phyloP scores from a whole-genome alignment of 2,329 filamentous ascomycete genomes.

The Venturia pyrina region DNA sequence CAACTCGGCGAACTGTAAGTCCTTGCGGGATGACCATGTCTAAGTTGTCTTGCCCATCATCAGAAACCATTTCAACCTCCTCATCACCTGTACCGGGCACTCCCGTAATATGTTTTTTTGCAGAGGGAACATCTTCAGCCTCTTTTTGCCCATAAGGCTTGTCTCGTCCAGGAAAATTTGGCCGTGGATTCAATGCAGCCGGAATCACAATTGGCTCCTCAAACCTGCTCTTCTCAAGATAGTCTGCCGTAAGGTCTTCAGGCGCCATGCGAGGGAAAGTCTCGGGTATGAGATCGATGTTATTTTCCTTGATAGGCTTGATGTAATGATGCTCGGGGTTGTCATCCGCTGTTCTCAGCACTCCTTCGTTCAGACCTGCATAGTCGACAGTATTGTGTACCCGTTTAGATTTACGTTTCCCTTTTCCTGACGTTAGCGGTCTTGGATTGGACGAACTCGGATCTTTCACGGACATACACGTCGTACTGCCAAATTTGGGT shows the following conservation, averaged over 20 bases:
- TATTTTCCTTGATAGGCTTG: constrained; percentile 55
- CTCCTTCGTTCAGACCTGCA: constrained; percentile 55
- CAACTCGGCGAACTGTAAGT: constrained; percentile 53
- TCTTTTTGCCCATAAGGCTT: background rate
- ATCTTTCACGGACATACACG: constrained; percentile 31
- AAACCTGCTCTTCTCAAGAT: constrained; percentile 54
- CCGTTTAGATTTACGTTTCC: constrained; percentile 47
- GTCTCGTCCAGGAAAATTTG: constrained; percentile 23
- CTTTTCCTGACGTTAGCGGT: constrained; percentile 1
- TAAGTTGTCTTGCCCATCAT: constrained; percentile 54
- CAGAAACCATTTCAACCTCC: constrained; percentile 32
- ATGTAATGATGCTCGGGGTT: constrained; percentile 59
- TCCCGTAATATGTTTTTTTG: background rate
- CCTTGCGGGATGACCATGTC: constrained; percentile 59
- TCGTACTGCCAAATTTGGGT: constrained; percentile 51
- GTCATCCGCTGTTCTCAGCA: constrained; percentile 55
- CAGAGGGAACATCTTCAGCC: background rate
- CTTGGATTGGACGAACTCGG: constrained; percentile 5
- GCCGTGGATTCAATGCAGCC: constrained; percentile 47
- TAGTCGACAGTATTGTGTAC: constrained; percentile 59
- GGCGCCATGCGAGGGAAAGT: constrained; percentile 54
- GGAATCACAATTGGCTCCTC: constrained; percentile 58
- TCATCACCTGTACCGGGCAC: constrained; percentile 11
- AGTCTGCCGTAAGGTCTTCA: constrained; percentile 52
- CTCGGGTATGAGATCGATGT: constrained; percentile 45